phyloP scores from a whole-genome alignment of 1,139 yeast genomes.

The Wickerhamomyces sp. region DNA sequence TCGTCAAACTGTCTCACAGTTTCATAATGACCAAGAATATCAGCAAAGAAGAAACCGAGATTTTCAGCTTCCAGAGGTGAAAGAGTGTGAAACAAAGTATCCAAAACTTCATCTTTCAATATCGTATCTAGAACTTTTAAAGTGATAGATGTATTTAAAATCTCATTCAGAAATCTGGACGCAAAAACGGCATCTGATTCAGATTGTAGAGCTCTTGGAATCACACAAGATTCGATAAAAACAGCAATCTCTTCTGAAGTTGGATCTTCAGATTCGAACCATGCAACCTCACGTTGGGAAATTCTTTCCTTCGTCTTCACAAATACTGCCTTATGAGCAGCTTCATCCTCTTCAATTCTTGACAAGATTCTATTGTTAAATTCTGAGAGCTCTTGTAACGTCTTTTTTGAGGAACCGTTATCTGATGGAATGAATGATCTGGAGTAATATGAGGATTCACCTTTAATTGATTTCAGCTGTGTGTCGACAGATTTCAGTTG shows the following conservation, averaged over 20 bases:
- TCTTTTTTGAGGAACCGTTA: slow-evolving; percentile 27
- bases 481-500: slow-evolving; percentile 15
- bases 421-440: too few species aligned
- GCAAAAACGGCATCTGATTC: slow-evolving; percentile 79
- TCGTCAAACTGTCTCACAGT: slow-evolving; percentile 16
- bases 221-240: slow-evolving; percentile 58
- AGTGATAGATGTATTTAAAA: slow-evolving; percentile 39
- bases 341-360: slow-evolving; percentile 22
- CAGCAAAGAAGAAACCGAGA: slow-evolving; percentile 68
- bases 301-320: slow-evolving; percentile 23
- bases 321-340: slow-evolving; percentile 32
- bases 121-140: slow-evolving; percentile 43
- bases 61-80: slow-evolving; percentile 81
- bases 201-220: slow-evolving; percentile 77
- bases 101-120: slow-evolving; percentile 45
- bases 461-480: slow-evolving; percentile 16
- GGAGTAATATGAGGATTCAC: slow-evolving; percentile 24
- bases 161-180: slow-evolving; percentile 51
- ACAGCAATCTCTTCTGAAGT: slow-evolving; percentile 24
- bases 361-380: slow-evolving; percentile 28
- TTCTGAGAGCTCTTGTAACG: slow-evolving; percentile 26
- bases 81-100: slow-evolving; percentile 60
- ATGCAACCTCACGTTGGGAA: slow-evolving; percentile 28
- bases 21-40: slow-evolving; percentile 43
- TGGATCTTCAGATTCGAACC: slow-evolving; percentile 18